A percentile compares a stretch with the other conserved stretches of the same genome.
These are phyloP conservation scores for Mucuna pruriens DNA, from an alignment of 306 rosid genomes.

Conservation along the genomic window DNA sequence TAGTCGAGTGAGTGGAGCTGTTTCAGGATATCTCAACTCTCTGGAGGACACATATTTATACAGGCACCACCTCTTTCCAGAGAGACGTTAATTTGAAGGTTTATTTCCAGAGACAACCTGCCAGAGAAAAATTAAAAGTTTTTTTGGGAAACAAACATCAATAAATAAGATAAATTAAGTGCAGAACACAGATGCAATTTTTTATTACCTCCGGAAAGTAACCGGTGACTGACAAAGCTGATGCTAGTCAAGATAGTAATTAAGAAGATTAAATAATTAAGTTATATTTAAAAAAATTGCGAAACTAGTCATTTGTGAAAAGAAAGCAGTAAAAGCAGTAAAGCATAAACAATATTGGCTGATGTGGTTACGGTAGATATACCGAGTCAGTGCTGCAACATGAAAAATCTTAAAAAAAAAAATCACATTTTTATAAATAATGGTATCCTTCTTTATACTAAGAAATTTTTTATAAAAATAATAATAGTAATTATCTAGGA, in stretches of 20 bases:
- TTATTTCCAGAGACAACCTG: constrained; percentile 12
- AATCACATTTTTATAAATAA: too few relatives aligned
- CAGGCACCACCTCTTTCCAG: not conserved
- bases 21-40: constrained; percentile 24
- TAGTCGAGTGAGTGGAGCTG: not conserved
- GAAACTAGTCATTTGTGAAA: not conserved
- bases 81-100: not conserved
- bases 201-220: constrained; percentile 26
- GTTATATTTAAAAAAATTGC: not conserved
- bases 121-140: not conserved
- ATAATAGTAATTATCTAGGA: too few relatives aligned
- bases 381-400: constrained; percentile 40
- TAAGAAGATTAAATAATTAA: constrained; percentile 3
- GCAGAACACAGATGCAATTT: constrained; percentile 16
- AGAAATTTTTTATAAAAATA: too few relatives aligned
- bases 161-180: constrained; percentile 1
- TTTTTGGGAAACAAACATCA: not conserved
- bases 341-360: constrained; percentile 1
- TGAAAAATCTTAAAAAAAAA: too few relatives aligned
- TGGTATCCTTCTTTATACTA: too few relatives aligned
- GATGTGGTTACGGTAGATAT: constrained; percentile 32
- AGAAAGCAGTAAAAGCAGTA: constrained; percentile 15
- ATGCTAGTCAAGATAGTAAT: constrained; percentile 29
- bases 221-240: constrained; percentile 47
- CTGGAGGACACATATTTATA: not conserved